Base-by-base conservation (phyloP, 2,329 filamentous ascomycete genomes). In the Aplosporella prunicola region DNA sequence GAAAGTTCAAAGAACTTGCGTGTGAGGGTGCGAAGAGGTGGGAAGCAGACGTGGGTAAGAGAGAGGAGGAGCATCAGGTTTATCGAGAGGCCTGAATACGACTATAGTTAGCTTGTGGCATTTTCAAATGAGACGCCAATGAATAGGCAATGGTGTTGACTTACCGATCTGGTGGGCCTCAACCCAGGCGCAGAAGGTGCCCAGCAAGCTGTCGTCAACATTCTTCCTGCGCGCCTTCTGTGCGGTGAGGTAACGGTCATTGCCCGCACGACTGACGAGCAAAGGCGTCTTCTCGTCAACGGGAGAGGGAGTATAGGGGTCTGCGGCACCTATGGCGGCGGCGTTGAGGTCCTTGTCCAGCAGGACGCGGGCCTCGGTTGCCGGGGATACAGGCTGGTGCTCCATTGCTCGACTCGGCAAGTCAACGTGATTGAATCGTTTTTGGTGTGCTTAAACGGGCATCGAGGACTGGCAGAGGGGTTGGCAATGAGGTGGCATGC, bases 1-100 rank as follows among this genome's bases (percentile, higher is more conserved):
- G 84, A 88, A 41, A 95, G 73, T 40, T 77, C 74, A 64, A 93
- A 87, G 68, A 94, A 94, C 50, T 88, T 91, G 52, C 73, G 71
- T n/a, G 87, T 93, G 52, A 82, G 78, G 36, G 73, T 67, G 46
- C 85, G 77, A 32, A 87, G 77, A 51, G 80, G 80, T 35, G 89
- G 87, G 56, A 94, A 86, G 54, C 81, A 79, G 51, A 79, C 66
- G 64, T 95, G 86, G 39, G 84, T 78, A 46, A 93, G 76, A 57
- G 82, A 77, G 46, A 95, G 76, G 47, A 93, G 78, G 40, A 85
- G 76, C 46, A 95, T 68, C 41, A 91, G 78, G 58, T 93, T 94
- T 59, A 91, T 72, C 9, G 86, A 85, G 47, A 95, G 76, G 43
- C 85, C 87, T 87, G 51, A 25, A 25, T 15, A n/a, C 15, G 14